Evolutionary conservation across 441 rosid genomes (phyloP), one percentile per base, ranked within the genome.

Genomic region (Pelargonium australe): DNA sequence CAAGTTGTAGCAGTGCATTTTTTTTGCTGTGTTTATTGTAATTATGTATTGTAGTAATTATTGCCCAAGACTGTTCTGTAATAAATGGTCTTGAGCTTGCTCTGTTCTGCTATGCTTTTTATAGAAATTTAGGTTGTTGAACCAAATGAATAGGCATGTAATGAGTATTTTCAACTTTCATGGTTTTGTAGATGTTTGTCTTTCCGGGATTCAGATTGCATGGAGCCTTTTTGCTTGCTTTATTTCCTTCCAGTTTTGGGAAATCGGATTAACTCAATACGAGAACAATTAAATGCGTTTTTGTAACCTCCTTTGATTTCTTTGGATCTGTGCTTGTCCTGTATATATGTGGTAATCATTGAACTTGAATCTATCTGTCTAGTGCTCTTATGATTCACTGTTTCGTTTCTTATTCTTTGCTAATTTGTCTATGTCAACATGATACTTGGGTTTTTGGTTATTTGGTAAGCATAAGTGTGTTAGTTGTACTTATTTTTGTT

Each of bases 211-310:
- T 70, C 41, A 60, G n/a, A 65, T 68, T 44, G 57, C 55, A n/a
- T 14, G 45, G 23, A 16, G 23, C 67, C 62, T 43, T 70, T 25
- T 49, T 1, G 28, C 25, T 19, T 17, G 13, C 12, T 19, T 66
- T 63, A 64, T 66, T 70, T 57, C 58, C 71, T 79, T 78, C 69
- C 77, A 44, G 40, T 47, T 72, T 60, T 47, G 72, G 61, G 47
- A 49, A 11, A 51, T 49, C 75, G 17, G 71, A 64, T 66, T 78
- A 47, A 63, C 64, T 70, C 28, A 76, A 68, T 28, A 44, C 62
- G 64, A 51, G 20, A 25, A 62, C 47, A 51, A 7, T 68, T 53
- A 19, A 53, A 55, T 72, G 16, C 11, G 2, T 55, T 19, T 9
- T 34, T 25, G 72, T 12, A 64, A 34, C 47, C 9, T 70, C 77